phyloP scores from a whole-genome alignment of 2,329 filamentous ascomycete species.

The Trichoderma koningiopsis region DNA sequence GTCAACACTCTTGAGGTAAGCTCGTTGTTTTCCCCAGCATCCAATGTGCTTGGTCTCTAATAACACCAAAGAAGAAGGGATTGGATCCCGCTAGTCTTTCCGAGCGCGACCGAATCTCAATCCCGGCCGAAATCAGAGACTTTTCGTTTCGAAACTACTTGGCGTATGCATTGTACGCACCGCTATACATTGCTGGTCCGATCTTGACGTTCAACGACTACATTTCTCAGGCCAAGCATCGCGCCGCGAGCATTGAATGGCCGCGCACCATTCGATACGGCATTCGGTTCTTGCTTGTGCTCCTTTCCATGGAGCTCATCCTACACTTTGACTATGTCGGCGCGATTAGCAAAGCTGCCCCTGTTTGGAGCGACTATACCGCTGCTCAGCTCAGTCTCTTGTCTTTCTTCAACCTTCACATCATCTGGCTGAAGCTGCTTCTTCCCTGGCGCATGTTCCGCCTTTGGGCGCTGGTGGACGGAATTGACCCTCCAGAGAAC shows the following conservation, averaged over 20 bases:
- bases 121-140: conserved; percentile 70
- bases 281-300: conserved; percentile 75
- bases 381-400: conserved; percentile 86
- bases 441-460: conserved; percentile 98
- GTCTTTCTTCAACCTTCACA: conserved; percentile 92
- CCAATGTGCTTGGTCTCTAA: not conserved
- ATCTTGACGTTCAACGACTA: conserved; percentile 99
- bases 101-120: conserved; percentile 81
- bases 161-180: conserved; percentile 87
- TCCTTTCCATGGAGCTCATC: conserved; percentile 88
- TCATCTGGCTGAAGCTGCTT: conserved; percentile 97
- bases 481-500: conserved; percentile 94
- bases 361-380: conserved; percentile 81
- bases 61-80: conserved; percentile 87
- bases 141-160: conserved; percentile 85
- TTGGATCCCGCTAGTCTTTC: conserved; percentile 84
- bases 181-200: conserved; percentile 88
- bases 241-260: conserved; percentile 67
- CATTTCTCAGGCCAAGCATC: conserved; percentile 80
- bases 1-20: conserved; percentile 80
- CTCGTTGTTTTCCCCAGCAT: conserved; percentile 26
- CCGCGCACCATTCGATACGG: conserved; percentile 78
- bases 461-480: conserved; percentile 89
- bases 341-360: conserved; percentile 80
- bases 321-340: conserved; percentile 93